phyloP scores from a whole-genome alignment of 805 yeast genomes.

The Kodamaea hsintzibuensis region DNA sequence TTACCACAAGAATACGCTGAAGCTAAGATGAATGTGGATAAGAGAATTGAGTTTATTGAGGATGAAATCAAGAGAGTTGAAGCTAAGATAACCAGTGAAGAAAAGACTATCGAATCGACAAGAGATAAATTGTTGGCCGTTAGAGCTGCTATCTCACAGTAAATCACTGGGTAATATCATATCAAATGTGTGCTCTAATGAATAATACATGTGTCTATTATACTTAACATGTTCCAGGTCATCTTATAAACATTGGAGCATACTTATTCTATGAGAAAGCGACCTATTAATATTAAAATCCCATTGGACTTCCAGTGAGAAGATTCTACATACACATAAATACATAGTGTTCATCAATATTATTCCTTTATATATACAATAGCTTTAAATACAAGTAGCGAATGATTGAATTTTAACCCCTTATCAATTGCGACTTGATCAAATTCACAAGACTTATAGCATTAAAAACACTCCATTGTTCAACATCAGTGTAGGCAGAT shows the following conservation, averaged over 20 bases:
- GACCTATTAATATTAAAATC: background rate
- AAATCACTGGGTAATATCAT: background rate
- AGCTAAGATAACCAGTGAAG: slow-evolving; percentile 51
- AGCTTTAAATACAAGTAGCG: background rate
- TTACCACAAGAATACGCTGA: slow-evolving; percentile 85
- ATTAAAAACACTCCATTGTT: slow-evolving; percentile 76
- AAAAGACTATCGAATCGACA: slow-evolving; percentile 54
- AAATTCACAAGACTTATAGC: slow-evolving; percentile 65
- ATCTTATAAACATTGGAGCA: no score
- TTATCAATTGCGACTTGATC: slow-evolving; percentile 64
- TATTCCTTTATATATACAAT: background rate
- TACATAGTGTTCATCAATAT: slow-evolving; percentile 4
- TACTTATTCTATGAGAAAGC: no score
- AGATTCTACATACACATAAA: background rate
- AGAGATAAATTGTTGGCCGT: slow-evolving; percentile 55
- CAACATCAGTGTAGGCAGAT: slow-evolving; percentile 59
- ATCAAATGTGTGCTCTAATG: background rate
- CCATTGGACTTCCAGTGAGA: background rate
- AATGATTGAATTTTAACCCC: slow-evolving; percentile 56
- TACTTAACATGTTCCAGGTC: background rate
- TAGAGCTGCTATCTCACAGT: slow-evolving; percentile 32
- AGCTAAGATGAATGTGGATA: slow-evolving; percentile 80
- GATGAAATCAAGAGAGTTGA: slow-evolving; percentile 79
- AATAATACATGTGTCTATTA: no score
- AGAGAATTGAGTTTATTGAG: slow-evolving; percentile 85